These are phyloP conservation scores for Collariella sp. DNA, from an alignment of 495 filamentous ascomycete genomes.

Conservation along the genomic window DNA sequence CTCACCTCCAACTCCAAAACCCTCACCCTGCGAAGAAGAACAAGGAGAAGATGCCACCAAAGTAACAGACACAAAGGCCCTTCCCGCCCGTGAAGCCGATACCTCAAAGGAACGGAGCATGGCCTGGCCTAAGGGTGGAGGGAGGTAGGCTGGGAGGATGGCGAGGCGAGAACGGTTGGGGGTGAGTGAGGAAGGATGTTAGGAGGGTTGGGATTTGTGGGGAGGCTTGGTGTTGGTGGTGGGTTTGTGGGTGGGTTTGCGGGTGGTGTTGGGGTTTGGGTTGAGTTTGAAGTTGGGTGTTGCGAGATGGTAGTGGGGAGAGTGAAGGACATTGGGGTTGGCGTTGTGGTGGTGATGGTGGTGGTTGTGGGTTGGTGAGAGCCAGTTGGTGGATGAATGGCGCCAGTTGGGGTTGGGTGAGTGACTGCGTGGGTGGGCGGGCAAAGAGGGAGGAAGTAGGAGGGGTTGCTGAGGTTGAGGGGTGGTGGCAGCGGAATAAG, in stretches of 20 bases:
- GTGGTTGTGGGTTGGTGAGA: not conserved
- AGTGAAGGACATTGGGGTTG: not conserved
- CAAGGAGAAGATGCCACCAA: too few species aligned
- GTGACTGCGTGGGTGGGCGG: not conserved
- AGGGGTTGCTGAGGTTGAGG: not conserved
- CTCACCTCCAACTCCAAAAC: conserved; percentile 8
- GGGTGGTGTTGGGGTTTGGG: too few species aligned
- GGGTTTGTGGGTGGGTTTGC: not conserved
- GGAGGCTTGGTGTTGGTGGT: not conserved
- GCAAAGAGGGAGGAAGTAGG: not conserved
- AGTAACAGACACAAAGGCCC: conserved; percentile 19
- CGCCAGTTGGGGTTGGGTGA: not conserved
- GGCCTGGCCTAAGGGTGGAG: conserved; percentile 13
- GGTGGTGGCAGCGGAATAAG: not conserved
- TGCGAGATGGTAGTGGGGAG: too few species aligned
- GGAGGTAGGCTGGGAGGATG: conserved; percentile 15
- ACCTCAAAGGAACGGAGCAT: conserved; percentile 9
- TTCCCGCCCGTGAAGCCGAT: conserved; percentile 11
- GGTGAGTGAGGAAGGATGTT: conserved; percentile 11
- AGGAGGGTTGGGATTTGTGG: conserved; percentile 2
- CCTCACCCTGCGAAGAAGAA: conserved; percentile 13
- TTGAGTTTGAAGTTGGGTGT: too few species aligned
- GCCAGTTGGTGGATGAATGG: too few species aligned
- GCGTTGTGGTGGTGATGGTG: not conserved
- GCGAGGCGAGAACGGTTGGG: conserved; percentile 12